Conservation (phyloP, 495 filamentous ascomycete genomes). For the Aspergillus baeticus region DNA sequence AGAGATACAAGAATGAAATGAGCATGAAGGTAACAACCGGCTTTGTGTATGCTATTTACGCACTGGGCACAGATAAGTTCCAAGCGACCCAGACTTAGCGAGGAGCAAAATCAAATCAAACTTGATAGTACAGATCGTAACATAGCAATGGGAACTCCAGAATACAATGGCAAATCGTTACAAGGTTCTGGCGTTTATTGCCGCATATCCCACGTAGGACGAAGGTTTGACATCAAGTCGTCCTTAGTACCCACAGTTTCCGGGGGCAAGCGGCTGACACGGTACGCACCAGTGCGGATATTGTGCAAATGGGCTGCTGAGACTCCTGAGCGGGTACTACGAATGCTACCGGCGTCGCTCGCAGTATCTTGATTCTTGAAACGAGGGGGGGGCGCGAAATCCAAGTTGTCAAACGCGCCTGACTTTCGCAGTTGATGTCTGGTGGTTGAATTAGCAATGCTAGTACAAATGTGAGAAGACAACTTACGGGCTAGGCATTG, state of each 20-base stretch:
- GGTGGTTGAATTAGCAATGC: too few species aligned
- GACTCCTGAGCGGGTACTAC: conserved; percentile 79
- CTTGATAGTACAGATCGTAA: conserved; percentile 33
- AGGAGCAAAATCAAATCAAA: conserved; percentile 25
- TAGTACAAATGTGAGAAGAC: too few species aligned
- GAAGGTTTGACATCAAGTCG: conserved; percentile 66
- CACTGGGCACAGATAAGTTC: conserved; percentile 13
- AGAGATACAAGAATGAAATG: conserved; percentile 7
- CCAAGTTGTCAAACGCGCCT: conserved; percentile 81
- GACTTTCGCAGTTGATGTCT: conserved; percentile 88
- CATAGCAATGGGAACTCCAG: conserved; percentile 25
- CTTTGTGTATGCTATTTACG: conserved; percentile 22
- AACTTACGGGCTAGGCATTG: conserved; percentile 90
- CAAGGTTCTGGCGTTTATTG: conserved; percentile 24
- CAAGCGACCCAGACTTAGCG: conserved; percentile 25
- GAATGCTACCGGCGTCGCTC: conserved; percentile 88
- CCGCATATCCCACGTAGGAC: conserved; percentile 75
- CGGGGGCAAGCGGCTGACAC: conserved; percentile 79
- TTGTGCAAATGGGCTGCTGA: conserved; percentile 68
- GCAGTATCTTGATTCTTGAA: conserved; percentile 69
- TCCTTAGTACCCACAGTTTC: conserved; percentile 80
- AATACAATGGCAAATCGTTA: conserved; percentile 35
- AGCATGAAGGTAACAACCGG: conserved; percentile 11
- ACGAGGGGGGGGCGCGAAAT: conserved; percentile 91
- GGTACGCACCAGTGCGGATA: conserved; percentile 85